Base-by-base conservation (phyloP, 2,329 filamentous ascomycete genomes). In the Verticillium dahliae region DNA sequence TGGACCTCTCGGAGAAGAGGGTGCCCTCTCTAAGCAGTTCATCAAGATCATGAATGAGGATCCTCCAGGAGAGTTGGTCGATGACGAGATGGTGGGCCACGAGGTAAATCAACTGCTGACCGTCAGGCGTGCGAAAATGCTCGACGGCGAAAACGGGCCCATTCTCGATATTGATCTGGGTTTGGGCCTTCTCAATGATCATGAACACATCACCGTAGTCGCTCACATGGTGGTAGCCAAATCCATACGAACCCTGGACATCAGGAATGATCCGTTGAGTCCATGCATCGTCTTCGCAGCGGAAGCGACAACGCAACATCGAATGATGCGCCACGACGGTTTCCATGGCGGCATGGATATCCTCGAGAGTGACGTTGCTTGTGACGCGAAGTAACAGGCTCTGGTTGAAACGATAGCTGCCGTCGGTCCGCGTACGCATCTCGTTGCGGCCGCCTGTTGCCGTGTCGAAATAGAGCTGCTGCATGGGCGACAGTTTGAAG, bases 401-500 rank as follows among this genome's bases (percentile, higher is more conserved):
- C 65, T 81, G 80, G 62, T 82, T 83, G 65, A 81, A 83, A 2
- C 80, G 75, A 62, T 78, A 80, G 27, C 71, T 76, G 0, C 74
- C 74, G 2, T 74, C 72, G 4, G 65, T 61, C 1, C 67, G 62
- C 41, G 69, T 67, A 33, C 74, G 67, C 14, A 69, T 66, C 33
- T 70, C 69, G 11, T 67, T 62, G 57, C 74, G 70, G 1, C 72
- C 73, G 4, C 76, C 76, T 69, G 81, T 77, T 1, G 72, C 69
- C 0, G 80, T 81, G 63, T 80, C 74, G 59, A 84, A 83, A 66
- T 81, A 82, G 4, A 85, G 72, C 60, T 80, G 78, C 69, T 85
- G 82, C 77, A 84, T 84, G 3, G 81, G 77, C 1, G 81, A 80
- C 10, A 84, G 73, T 10, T 78, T 76, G 64, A 82, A 84, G 37